Conservation (phyloP, 1,284 basidiomycete genomes). For the Boletus subluridellus region DNA sequence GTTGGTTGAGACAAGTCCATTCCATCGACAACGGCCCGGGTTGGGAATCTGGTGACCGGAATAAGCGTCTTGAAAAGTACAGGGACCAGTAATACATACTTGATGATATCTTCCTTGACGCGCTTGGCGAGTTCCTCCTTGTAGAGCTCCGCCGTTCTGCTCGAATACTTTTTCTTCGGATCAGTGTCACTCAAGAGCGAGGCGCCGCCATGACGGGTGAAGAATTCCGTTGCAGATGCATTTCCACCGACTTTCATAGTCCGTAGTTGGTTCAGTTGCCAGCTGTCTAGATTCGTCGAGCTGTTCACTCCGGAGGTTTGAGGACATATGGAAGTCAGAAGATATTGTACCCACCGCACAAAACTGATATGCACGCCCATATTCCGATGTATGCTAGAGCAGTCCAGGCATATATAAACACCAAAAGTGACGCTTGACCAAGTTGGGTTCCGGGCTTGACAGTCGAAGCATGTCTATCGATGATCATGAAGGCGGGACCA, state of each 20-base stretch:
- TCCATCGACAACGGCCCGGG: constrained; percentile 78
- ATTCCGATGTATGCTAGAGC: constrained; percentile 93
- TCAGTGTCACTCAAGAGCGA: constrained; percentile 73
- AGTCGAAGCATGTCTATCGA: constrained; percentile 90
- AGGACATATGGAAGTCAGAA: not conserved
- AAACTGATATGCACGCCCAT: constrained; percentile 99
- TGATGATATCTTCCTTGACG: constrained; percentile 74
- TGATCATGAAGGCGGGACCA: constrained; percentile 8
- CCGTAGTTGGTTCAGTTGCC: constrained; percentile 88
- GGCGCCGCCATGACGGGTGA: constrained; percentile 80
- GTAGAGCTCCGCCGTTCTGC: constrained; percentile 81
- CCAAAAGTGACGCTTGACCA: constrained; percentile 98
- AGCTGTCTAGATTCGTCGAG: constrained; percentile 95
- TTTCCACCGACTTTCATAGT: constrained; percentile 98
- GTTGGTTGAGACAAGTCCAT: constrained; percentile 46
- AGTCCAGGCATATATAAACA: constrained; percentile 97
- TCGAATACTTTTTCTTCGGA: constrained; percentile 87
- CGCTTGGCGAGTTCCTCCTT: constrained; percentile 87
- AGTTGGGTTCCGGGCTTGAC: constrained; percentile 93
- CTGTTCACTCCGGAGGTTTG: constrained; percentile 42
- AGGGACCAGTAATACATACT: constrained; percentile 42
- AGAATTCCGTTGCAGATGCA: constrained; percentile 84
- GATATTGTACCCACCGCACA: constrained; percentile 66
- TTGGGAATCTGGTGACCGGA: constrained; percentile 57
- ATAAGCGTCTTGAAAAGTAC: not conserved